These are phyloP conservation scores for Sedum album DNA, from an alignment of 164 flowering plant genomes.

Conservation along the genomic window DNA sequence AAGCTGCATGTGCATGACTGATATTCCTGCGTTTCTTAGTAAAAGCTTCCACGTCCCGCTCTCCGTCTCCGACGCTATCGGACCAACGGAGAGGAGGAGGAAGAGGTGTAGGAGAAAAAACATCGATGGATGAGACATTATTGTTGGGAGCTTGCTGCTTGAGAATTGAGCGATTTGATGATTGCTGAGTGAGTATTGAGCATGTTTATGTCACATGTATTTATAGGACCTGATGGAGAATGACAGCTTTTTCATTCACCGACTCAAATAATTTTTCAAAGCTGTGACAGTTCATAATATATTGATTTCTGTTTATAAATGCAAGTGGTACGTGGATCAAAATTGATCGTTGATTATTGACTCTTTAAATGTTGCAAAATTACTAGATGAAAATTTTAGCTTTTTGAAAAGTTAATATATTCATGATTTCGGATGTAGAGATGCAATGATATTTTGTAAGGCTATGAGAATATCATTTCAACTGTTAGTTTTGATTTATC, in stretches of 20 bases:
- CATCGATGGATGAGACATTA: not conserved
- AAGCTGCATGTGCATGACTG: slow-evolving; percentile 3
- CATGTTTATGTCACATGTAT: not conserved
- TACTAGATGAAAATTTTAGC: no score
- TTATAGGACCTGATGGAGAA: not conserved
- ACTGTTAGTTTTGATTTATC: no score
- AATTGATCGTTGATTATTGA: not conserved
- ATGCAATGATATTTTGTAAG: no score
- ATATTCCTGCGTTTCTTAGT: not conserved
- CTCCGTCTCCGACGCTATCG: not conserved
- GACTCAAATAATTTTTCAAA: not conserved
- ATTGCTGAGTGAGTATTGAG: not conserved
- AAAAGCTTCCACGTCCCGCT: slow-evolving; percentile 4
- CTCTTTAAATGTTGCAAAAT: no score
- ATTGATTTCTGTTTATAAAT: no score
- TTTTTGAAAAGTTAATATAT: no score
- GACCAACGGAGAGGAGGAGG: not conserved
- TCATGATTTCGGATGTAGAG: no score
- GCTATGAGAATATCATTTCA: no score
- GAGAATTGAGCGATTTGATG: not conserved
- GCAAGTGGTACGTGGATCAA: not conserved
- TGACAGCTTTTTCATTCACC: not conserved
- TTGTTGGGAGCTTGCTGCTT: not conserved
- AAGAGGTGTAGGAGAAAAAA: not conserved
- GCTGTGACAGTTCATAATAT: not conserved